phyloP scores from a whole-genome alignment of 495 filamentous ascomycete genomes.

The Tuber umbilicatum region DNA sequence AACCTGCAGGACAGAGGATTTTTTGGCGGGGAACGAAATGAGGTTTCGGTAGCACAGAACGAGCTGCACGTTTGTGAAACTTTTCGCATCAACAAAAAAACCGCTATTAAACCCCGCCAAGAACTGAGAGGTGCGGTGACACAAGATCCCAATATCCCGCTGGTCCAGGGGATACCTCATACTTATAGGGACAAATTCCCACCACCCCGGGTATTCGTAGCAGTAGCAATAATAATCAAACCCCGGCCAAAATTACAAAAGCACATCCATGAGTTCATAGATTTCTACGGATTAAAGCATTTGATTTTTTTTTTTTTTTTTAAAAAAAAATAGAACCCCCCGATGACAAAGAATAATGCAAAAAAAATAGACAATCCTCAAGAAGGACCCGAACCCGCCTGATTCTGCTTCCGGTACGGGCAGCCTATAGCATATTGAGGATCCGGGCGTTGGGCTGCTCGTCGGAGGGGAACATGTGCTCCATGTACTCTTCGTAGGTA shows the following conservation, averaged over 20 bases:
- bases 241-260: neutral
- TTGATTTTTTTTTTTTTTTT: no score
- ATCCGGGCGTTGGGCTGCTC: conserved; percentile 80
- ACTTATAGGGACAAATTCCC: neutral
- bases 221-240: neutral
- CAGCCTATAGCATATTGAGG: conserved; percentile 74
- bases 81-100: no score
- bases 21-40: no score
- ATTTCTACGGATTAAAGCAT: neutral
- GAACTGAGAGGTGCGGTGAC: no score
- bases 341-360: neutral
- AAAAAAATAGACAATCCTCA: neutral
- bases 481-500: conserved; percentile 93
- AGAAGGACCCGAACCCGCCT: neutral
- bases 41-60: no score
- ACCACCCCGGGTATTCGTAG: neutral
- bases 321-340: neutral
- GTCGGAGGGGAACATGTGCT: conserved; percentile 95
- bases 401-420: conserved; percentile 65
- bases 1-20: no score
- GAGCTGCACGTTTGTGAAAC: no score
- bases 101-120: no score
- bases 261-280: neutral
- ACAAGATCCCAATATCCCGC: no score
- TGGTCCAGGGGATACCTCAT: no score